Conservation (phyloP, 495 filamentous ascomycete genomes). For the Cenococcum geophilum region DNA sequence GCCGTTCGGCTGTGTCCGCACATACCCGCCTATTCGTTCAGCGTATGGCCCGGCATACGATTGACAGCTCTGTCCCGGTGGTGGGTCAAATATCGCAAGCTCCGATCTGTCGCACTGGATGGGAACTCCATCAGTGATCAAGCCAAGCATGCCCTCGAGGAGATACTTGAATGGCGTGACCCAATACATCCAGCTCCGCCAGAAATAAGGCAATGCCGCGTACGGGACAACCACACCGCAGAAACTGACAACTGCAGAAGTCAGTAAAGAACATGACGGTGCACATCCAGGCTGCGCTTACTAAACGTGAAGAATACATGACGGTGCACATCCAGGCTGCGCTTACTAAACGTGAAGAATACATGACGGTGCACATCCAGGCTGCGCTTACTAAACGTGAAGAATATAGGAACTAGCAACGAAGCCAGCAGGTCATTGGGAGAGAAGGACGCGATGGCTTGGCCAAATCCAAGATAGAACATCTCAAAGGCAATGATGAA, state of each 20-base stretch:
- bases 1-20: conserved; percentile 33
- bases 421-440: conserved; percentile 69
- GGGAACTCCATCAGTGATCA: conserved; percentile 44
- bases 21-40: conserved; percentile 35
- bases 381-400: conserved; percentile 42
- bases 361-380: conserved; percentile 32
- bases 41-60: conserved; percentile 41
- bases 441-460: conserved; percentile 66
- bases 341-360: conserved; percentile 49
- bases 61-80: conserved; percentile 46
- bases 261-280: background rate
- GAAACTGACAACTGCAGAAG: conserved; percentile 46
- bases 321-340: background rate
- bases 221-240: conserved; percentile 56
- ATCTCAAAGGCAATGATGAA: conserved; percentile 62
- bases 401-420: conserved; percentile 50
- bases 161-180: conserved; percentile 54
- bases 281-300: conserved; percentile 1
- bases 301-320: conserved; percentile 54
- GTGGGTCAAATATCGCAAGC: conserved; percentile 49
- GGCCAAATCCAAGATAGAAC: conserved; percentile 67
- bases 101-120: conserved; percentile 46
- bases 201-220: conserved; percentile 45
- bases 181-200: conserved; percentile 53
- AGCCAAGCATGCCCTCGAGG: conserved; percentile 46